Conservation (phyloP, 2,329 filamentous ascomycete species). For the Ophiostoma tasmaniense region DNA sequence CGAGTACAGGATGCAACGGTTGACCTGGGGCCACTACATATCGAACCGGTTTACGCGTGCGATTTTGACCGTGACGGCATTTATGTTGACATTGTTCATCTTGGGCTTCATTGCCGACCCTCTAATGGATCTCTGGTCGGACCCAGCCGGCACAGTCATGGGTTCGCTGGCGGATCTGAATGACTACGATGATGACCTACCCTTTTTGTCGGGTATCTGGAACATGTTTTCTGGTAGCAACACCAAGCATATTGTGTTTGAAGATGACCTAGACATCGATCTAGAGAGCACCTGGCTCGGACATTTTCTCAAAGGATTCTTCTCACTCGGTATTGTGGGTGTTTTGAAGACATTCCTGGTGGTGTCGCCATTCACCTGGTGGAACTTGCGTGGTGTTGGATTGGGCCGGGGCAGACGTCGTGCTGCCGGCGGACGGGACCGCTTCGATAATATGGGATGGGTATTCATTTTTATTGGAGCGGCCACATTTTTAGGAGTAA, state of each 20-base stretch:
- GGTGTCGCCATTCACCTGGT: constrained; percentile 68
- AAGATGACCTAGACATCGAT: not conserved
- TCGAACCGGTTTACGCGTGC: constrained; percentile 60
- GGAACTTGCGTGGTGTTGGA: constrained; percentile 59
- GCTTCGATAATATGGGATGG: constrained; percentile 67
- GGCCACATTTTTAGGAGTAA: constrained; percentile 66
- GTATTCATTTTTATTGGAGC: constrained; percentile 72
- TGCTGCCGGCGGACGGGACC: constrained; percentile 57
- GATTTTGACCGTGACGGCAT: constrained; percentile 60
- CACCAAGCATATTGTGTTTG: constrained; percentile 39
- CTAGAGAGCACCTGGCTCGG: constrained; percentile 52
- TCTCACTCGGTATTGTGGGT: constrained; percentile 80
- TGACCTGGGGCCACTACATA: constrained; percentile 65
- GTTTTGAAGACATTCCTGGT: constrained; percentile 72
- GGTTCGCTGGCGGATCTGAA: constrained; percentile 40
- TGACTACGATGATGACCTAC: constrained; percentile 29
- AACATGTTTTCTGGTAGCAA: constrained; percentile 1
- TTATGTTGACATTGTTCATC: constrained; percentile 64
- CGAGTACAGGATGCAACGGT: constrained; percentile 66
- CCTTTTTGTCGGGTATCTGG: not conserved
- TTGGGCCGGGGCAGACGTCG: constrained; percentile 43
- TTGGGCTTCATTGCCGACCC: constrained; percentile 90
- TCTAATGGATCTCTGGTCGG: constrained; percentile 79
- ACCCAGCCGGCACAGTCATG: constrained; percentile 58
- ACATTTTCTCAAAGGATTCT: constrained; percentile 82